A percentile compares a stretch with the other conserved stretches of the same genome.
Evolutionary conservation across 1,284 basidiomycete genomes (phyloP).

Genomic region (Sporisorium iseilematis-ciliati): DNA sequence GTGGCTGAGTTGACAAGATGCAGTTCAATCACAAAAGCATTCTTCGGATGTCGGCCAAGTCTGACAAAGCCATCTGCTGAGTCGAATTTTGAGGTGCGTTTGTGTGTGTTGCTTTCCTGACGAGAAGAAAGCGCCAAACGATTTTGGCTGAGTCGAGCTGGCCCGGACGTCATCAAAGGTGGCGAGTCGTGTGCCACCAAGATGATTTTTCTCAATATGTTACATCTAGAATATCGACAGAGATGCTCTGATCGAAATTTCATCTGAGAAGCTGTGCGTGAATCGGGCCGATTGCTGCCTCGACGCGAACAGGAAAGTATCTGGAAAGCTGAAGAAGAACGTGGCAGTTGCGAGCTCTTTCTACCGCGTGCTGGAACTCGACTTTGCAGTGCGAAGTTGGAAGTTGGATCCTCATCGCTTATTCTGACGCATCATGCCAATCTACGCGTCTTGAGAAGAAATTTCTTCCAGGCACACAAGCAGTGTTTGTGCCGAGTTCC

Average conservation of each 20-base stretch:
- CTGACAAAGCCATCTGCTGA: background rate
- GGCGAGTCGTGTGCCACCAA: slow-evolving; percentile 29
- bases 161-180: background rate
- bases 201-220: background rate
- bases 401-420: slow-evolving; percentile 15
- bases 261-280: background rate
- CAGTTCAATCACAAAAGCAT: background rate
- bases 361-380: slow-evolving; percentile 8
- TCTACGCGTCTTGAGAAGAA: slow-evolving; percentile 13
- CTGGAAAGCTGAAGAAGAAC: slow-evolving; percentile 32
- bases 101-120: background rate
- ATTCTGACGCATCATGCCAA: slow-evolving; percentile 1
- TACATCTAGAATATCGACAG: too few relatives aligned
- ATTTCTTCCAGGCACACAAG: slow-evolving; percentile 8
- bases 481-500: slow-evolving; percentile 25
- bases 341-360: slow-evolving; percentile 24
- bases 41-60: slow-evolving; percentile 5
- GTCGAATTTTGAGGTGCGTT: background rate
- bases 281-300: background rate
- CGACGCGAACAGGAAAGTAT: background rate
- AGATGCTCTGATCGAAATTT: too few relatives aligned
- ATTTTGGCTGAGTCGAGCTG: slow-evolving; percentile 1
- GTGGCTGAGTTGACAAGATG: slow-evolving; percentile 11
- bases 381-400: slow-evolving; percentile 9
- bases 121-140: background rate